These are phyloP conservation scores for Botrytis sinoallii DNA, from an alignment of 2,329 filamentous ascomycete genomes.

Conservation along the genomic window DNA sequence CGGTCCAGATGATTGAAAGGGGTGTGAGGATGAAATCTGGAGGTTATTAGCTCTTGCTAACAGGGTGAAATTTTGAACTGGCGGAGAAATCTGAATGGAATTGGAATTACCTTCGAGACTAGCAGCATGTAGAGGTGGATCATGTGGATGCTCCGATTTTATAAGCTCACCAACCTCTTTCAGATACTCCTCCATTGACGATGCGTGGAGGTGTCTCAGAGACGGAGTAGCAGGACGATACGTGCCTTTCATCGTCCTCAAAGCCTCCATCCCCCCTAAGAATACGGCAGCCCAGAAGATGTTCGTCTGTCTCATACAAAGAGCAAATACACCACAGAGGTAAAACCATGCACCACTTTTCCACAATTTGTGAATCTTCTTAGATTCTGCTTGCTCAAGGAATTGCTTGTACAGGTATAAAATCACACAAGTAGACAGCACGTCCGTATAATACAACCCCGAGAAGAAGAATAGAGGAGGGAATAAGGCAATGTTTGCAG, in stretches of 20 bases:
- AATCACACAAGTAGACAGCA: constrained; percentile 75
- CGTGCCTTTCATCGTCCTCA: constrained; percentile 48
- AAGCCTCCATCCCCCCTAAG: constrained; percentile 59
- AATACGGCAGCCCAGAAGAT: constrained; percentile 91
- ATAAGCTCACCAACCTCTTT: constrained; percentile 33
- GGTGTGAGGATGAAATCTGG: constrained; percentile 55
- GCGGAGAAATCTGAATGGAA: not conserved
- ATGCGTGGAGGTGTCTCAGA: not conserved
- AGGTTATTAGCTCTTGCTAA: constrained; percentile 26
- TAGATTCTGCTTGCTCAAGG: constrained; percentile 39
- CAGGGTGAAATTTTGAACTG: not conserved
- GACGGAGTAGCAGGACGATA: not conserved
- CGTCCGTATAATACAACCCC: constrained; percentile 90
- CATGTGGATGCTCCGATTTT: not conserved
- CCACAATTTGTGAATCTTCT: not conserved
- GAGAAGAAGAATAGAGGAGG: constrained; percentile 96
- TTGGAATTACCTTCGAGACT: constrained; percentile 49
- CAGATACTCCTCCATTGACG: constrained; percentile 44
- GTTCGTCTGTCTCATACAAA: constrained; percentile 89
- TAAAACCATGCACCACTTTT: constrained; percentile 38
- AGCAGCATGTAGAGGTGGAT: constrained; percentile 29
- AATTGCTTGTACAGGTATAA: constrained; percentile 64
- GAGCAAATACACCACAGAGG: constrained; percentile 58
- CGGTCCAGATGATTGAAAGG: constrained; percentile 59
- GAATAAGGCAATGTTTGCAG: constrained; percentile 78